Evolutionary conservation across 148 eudicot genomes (phyloP).

Genomic region (Fagopyrum tataricum): DNA sequence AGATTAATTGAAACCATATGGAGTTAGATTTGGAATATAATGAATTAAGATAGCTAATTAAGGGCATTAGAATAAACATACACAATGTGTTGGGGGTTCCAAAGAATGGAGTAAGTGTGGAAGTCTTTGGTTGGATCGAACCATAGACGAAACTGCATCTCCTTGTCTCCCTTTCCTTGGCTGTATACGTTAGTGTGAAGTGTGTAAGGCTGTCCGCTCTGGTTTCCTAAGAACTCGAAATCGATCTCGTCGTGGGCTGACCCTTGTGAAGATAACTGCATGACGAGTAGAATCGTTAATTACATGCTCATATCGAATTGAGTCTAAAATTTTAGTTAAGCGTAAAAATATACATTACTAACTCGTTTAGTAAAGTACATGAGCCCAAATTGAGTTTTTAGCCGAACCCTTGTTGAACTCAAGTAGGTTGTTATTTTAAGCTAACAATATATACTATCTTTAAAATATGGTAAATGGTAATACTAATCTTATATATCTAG

Average conservation of each 20-base stretch:
- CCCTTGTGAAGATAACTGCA: constrained; percentile 12
- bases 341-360: too few relatives aligned
- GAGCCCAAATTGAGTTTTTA: too few relatives aligned
- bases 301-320: too few relatives aligned
- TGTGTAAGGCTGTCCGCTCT: constrained; percentile 74
- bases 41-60: neutral
- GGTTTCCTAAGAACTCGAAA: constrained; percentile 81
- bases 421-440: too few relatives aligned
- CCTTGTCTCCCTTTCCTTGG: constrained; percentile 66
- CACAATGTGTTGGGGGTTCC: constrained; percentile 40
- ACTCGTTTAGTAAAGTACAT: too few relatives aligned
- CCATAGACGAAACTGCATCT: constrained; percentile 79
- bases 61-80: neutral
- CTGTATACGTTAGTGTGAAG: constrained; percentile 74
- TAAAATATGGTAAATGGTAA: too few relatives aligned
- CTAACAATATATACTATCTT: too few relatives aligned
- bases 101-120: constrained; percentile 60
- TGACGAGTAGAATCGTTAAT: neutral
- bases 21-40: too few relatives aligned
- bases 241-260: constrained; percentile 59
- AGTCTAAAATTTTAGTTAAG: too few relatives aligned
- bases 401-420: too few relatives aligned
- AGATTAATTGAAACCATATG: neutral
- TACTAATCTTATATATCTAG: too few relatives aligned
- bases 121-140: constrained; percentile 67